Conservation (phyloP, 2,329 filamentous ascomycete genomes). For the Claviceps fusiformis region DNA sequence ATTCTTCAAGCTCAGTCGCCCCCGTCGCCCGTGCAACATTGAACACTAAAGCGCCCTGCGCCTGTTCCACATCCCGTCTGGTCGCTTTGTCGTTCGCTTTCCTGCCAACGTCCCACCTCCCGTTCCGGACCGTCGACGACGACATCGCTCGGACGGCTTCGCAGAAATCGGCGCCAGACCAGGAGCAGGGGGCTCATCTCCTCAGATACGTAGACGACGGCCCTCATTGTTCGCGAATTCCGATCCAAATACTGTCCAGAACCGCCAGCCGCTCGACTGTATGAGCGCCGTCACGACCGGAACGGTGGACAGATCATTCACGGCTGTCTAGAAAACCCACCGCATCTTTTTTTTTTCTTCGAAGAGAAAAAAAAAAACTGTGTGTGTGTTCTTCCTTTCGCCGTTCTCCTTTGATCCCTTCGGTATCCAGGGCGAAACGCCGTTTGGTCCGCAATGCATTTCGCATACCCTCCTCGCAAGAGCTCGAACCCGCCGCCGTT, state of each 20-base stretch:
- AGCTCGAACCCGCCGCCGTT: constrained; percentile 64
- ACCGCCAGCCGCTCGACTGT: neutral
- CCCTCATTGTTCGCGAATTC: neutral
- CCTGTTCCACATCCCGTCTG: neutral
- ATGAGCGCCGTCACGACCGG: neutral
- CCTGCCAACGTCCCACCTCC: neutral
- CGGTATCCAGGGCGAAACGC: neutral
- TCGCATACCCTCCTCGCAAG: constrained; percentile 78
- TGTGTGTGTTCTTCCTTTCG: neutral
- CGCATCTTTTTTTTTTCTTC: neutral
- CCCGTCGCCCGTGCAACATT: neutral
- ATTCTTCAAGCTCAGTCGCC: neutral
- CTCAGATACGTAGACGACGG: neutral
- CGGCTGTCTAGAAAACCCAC: neutral
- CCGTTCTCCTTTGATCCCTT: neutral
- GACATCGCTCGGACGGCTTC: neutral
- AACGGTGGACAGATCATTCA: neutral
- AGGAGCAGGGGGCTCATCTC: neutral
- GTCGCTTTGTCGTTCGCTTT: neutral
- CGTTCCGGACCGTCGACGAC: neutral
- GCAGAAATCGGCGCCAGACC: neutral
- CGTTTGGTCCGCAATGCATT: constrained; percentile 52
- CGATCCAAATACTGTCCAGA: neutral
- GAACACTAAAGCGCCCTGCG: neutral
- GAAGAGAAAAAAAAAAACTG: too few relatives aligned